Conservation (phyloP, 371 early-diverging fungal genomes). For the Dentiscutata heterogama region DNA sequence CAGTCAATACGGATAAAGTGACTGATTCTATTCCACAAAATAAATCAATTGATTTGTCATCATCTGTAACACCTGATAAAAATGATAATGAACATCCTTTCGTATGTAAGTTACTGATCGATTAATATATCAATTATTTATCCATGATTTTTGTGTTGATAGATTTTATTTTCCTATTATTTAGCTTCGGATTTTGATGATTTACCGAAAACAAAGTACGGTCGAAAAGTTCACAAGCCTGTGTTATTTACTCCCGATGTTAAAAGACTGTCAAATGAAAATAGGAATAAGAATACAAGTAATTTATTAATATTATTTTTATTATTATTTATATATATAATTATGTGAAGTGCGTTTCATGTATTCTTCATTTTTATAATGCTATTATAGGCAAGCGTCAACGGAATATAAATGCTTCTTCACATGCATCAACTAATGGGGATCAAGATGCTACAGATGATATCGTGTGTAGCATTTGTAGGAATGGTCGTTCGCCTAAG, state of each 20-base stretch:
- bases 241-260: not conserved
- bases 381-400: not conserved
- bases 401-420: constrained; percentile 1
- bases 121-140: not conserved
- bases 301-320: not conserved
- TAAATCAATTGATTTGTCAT: no score
- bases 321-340: no score
- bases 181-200: not conserved
- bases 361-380: not conserved
- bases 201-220: constrained; percentile 30
- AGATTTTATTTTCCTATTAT: not conserved
- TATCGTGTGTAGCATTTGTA: constrained; percentile 30
- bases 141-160: not conserved
- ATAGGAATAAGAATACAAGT: not conserved
- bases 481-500: constrained; percentile 35
- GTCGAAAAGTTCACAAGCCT: constrained; percentile 31
- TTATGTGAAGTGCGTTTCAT: not conserved
- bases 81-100: not conserved
- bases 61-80: not conserved
- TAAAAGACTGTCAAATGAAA: not conserved
- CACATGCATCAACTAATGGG: not conserved
- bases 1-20: not conserved
- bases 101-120: not conserved
- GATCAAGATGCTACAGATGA: constrained; percentile 25
- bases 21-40: no score